phyloP scores from a whole-genome alignment of 177 flowering plant genomes.

The Vitis hybrid region DNA sequence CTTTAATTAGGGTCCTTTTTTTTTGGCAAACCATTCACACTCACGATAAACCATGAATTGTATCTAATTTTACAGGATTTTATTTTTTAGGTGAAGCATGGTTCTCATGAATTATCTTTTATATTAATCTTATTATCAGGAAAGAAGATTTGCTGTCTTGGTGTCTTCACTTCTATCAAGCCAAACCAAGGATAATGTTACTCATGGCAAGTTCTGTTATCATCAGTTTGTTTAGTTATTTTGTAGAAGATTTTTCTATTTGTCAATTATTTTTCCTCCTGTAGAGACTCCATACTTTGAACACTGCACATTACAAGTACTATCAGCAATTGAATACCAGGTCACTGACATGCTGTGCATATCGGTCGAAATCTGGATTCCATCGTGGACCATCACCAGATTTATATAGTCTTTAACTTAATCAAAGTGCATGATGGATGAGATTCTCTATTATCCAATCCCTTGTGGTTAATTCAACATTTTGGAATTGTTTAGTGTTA shows the following conservation, averaged over 20 bases:
- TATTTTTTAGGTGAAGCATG: not conserved
- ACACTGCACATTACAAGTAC: no score
- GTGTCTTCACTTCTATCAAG: constrained; percentile 88
- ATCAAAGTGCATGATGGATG: not conserved
- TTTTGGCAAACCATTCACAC: no score
- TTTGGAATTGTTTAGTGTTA: not conserved
- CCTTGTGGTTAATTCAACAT: not conserved
- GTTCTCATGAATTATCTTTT: not conserved
- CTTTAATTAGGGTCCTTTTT: no score
- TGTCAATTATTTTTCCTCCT: no score
- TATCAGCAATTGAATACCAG: no score
- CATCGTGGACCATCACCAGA: not conserved
- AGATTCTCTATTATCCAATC: not conserved
- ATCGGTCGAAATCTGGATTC: not conserved
- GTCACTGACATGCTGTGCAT: no score
- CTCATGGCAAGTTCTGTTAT: constrained; percentile 71
- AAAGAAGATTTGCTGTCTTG: constrained; percentile 90
- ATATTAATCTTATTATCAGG: constrained; percentile 36
- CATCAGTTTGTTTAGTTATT: constrained; percentile 2
- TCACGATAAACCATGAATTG: no score
- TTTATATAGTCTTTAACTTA: not conserved
- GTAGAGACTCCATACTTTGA: no score
- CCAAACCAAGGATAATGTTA: constrained; percentile 94
- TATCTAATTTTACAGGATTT: no score
- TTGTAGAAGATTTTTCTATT: not conserved